Base-by-base conservation (phyloP, 2,329 filamentous ascomycete species). In the Talaromyces rugulosus region DNA sequence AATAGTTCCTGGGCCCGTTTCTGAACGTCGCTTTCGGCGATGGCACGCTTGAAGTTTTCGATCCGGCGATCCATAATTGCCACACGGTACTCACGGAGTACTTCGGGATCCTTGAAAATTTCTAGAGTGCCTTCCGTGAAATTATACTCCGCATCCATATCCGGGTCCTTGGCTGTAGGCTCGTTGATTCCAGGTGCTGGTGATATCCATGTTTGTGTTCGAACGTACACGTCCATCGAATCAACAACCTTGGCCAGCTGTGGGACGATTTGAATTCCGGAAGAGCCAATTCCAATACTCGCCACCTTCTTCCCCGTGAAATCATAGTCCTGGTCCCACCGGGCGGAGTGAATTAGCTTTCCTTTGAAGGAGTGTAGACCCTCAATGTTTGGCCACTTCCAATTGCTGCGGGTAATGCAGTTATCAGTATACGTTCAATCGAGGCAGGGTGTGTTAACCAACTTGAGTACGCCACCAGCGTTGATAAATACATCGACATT, bases 291-390 rank as follows among this genome's bases (percentile, higher is more conserved):
- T n/a, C 69, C 67, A 51, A 72, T 67, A 5, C 69, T 50, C 7
- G 67, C 70, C 14, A 72, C 62, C 14, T 56, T 64, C 58, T 71
- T 71, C 4, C 65, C 67, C 4, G 54, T 62, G 54, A 62, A 65
- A 56, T 75, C 71, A 33, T 69, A 69, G 4, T 61, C 56, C 11
- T 69, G 56, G 55, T 74, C 69, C 69, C 72, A 78, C 2, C 65
- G 64, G 4, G 70, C 70, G 9, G 68, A 68, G 59, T 74, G 73
- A 42, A 70, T 63, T 36, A 77, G 64, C 31, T 68, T 67, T 16
- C 76, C 76, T 57, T 71, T 61, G 64, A 75, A 78, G 9, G 66
- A 66, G 12, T 74, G 50, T 11, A 77, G 61, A 4, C 75, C 75
- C 14, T 65, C 62, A 28, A 77, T 75, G 1, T 62, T 56, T 1